Conservation (phyloP, 2,329 filamentous ascomycete genomes). For the Talaromyces islandicus region DNA sequence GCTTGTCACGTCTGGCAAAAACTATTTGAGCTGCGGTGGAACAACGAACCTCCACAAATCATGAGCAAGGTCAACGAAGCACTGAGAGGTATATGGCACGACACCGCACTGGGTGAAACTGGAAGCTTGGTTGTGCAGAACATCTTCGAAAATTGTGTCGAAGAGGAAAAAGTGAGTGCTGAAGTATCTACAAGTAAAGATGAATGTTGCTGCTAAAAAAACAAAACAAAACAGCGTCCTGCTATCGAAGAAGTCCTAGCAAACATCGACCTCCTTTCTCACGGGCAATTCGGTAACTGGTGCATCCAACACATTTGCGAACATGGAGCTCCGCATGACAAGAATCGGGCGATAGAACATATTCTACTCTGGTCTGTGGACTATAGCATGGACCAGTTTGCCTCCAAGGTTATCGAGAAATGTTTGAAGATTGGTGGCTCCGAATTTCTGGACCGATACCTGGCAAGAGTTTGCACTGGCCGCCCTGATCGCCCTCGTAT, state of each 20-base stretch:
- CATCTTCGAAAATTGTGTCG: constrained; percentile 98
- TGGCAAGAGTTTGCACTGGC: constrained; percentile 89
- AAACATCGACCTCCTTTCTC: constrained; percentile 93
- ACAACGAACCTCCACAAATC: constrained; percentile 87
- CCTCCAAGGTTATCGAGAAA: constrained; percentile 98
- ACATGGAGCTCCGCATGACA: constrained; percentile 84
- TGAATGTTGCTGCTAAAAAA: constrained; percentile 18
- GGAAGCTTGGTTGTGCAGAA: constrained; percentile 98
- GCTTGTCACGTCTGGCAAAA: constrained; percentile 99
- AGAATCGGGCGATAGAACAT: constrained; percentile 88
- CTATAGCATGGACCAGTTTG: constrained; percentile 98
- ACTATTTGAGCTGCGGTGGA: constrained; percentile 96
- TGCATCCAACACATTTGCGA: constrained; percentile 99
- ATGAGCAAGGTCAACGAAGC: constrained; percentile 98
- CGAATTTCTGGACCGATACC: constrained; percentile 87
- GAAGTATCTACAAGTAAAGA: background rate
- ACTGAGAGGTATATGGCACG: constrained; percentile 94
- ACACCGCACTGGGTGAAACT: constrained; percentile 93
- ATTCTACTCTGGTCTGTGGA: constrained; percentile 89
- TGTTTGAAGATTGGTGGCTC: constrained; percentile 91
- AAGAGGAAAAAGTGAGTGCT: constrained; percentile 82
- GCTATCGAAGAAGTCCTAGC: constrained; percentile 94
- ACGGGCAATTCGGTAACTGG: constrained; percentile 99
- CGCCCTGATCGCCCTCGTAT: constrained; percentile 88
- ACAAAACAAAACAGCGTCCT: constrained; percentile 64